Base-by-base conservation (phyloP, 257 asterid species). In the Jacaranda copaia region DNA sequence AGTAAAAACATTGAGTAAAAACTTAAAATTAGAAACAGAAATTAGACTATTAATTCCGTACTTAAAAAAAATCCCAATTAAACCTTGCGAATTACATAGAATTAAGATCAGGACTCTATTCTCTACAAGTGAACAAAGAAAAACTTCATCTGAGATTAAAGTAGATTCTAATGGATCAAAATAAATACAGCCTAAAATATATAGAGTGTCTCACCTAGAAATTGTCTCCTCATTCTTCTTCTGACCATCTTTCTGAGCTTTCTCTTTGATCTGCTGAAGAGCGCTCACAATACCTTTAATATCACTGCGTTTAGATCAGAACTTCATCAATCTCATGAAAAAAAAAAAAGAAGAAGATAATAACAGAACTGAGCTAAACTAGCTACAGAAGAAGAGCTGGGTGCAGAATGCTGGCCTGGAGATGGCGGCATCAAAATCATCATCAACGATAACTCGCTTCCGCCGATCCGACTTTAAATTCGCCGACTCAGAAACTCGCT, bases 171-270 rank as follows among this genome's bases (percentile, higher is more conserved):
- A 71, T 53, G 49, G 70, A 77, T 35, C 45, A 53, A 55, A 65
- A 25, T 57, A 25, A 56, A 71, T 12, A 49, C 42, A 25, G 58
- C 25, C 67, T 55, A 46, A 56, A 49, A 57, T 3, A 19, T 15
- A 46, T 3, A 52, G 45, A 15, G 60, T 84, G 80, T 39, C 56
- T 53, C 72, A 93, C 99, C 99, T 93, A 15, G 96, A 90, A 81
- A 95, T 91, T 6, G 97, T 93, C 87, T 93, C 96, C 48, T 93
- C 99, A 68, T 91, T 93, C 96, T 89, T 93, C 88, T 93, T 93
- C 87, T 81, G 94, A 12, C 94, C 98, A 74, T 91, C 97, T 81
- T 88, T 90, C 16, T 90, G 91, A 76, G 96, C 89, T 82, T 90
- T 95, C 94, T 88, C 94, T 77, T 88, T 90, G 86, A 93, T 90